phyloP scores from a whole-genome alignment of 768 basidiomycete genomes.

The Rhizopogon roseolus region DNA sequence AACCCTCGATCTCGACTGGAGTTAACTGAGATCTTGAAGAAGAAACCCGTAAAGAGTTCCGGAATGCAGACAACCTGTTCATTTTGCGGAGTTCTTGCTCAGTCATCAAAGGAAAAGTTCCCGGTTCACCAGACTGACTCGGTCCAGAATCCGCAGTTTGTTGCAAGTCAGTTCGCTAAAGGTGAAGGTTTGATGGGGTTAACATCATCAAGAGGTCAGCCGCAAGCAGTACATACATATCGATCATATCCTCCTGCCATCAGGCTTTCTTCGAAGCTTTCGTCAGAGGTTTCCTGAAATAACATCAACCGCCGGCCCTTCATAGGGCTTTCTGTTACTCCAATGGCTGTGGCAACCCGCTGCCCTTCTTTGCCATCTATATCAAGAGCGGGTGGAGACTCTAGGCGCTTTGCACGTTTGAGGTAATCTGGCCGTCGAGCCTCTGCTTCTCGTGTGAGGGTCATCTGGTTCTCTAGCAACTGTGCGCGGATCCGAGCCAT shows the following conservation, averaged over 20 bases:
- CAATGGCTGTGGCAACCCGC: slow-evolving; percentile 33
- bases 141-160: slow-evolving; percentile 14
- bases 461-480: slow-evolving; percentile 44
- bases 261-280: slow-evolving; percentile 80
- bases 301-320: slow-evolving; percentile 71
- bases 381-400: slow-evolving; percentile 26
- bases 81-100: slow-evolving; percentile 67
- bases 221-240: slow-evolving; percentile 46
- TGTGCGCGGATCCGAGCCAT: slow-evolving; percentile 56
- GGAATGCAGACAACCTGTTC: slow-evolving; percentile 66
- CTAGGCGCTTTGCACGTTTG: slow-evolving; percentile 49
- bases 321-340: slow-evolving; percentile 63
- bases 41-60: slow-evolving; percentile 30
- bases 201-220: slow-evolving; percentile 2
- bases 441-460: slow-evolving; percentile 51
- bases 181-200: slow-evolving; percentile 9
- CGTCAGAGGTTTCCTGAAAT: slow-evolving; percentile 79
- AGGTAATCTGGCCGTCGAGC: slow-evolving; percentile 69
- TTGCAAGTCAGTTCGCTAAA: slow-evolving; percentile 19
- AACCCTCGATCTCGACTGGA: slow-evolving; percentile 62
- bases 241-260: slow-evolving; percentile 79
- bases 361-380: slow-evolving; percentile 15
- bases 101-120: slow-evolving; percentile 18
- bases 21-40: slow-evolving; percentile 40
- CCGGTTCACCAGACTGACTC: slow-evolving; percentile 7